Percentiles rank a stretch among this genome's conserved stretches.
These are phyloP conservation scores for Apiospora malaysiana DNA, from an alignment of 2,329 filamentous ascomycete species.

Conservation along the genomic window DNA sequence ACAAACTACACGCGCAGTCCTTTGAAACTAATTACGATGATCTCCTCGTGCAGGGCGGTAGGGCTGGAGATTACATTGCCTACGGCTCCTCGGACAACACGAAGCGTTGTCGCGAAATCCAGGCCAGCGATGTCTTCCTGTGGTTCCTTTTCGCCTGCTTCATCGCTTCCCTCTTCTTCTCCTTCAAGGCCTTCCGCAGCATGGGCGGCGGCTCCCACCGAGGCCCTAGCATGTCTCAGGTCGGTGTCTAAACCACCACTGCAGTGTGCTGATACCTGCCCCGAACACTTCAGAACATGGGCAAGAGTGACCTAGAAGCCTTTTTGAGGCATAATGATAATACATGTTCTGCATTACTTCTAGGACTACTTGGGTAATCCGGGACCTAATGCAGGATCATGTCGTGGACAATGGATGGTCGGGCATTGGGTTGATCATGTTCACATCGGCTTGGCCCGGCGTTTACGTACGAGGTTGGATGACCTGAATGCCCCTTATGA, in stretches of 20 bases:
- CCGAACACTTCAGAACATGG: background rate
- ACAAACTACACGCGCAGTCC: background rate
- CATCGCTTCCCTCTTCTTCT: slow-evolving; percentile 60
- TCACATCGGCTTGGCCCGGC: background rate
- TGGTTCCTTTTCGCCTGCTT: slow-evolving; percentile 78
- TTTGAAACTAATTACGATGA: slow-evolving; percentile 20
- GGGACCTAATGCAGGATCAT: background rate
- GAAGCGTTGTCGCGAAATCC: slow-evolving; percentile 76
- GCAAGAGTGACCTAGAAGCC: background rate
- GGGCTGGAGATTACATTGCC: slow-evolving; percentile 60
- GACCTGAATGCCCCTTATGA: background rate
- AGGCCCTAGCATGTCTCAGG: slow-evolving; percentile 62
- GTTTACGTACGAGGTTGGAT: background rate
- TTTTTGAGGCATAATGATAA: background rate
- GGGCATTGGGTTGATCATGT: background rate
- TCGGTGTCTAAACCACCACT: slow-evolving; percentile 33
- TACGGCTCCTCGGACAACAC: slow-evolving; percentile 64
- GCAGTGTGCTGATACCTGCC: background rate
- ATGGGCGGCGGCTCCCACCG: slow-evolving; percentile 51
- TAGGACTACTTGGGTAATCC: background rate
- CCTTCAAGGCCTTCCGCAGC: slow-evolving; percentile 59
- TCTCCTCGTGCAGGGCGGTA: slow-evolving; percentile 43
- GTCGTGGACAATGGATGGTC: background rate
- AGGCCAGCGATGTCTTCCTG: slow-evolving; percentile 76
- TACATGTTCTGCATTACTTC: background rate